phyloP scores from a whole-genome alignment of 192 early-diverging fungal species.

The Lobulomyces angularis region DNA sequence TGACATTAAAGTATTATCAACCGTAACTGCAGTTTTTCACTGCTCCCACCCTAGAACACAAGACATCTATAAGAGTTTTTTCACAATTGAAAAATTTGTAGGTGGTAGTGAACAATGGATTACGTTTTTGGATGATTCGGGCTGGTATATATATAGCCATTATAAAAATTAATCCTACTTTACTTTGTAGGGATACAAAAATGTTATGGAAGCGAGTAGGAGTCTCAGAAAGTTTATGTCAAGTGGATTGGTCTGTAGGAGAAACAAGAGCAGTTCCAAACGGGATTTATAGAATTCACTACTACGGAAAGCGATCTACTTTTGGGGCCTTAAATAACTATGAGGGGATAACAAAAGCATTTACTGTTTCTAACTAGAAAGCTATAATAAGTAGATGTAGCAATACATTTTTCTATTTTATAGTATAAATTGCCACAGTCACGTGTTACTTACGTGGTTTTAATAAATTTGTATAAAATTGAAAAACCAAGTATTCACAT shows the following conservation, averaged over 20 bases:
- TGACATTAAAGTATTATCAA: constrained; percentile 4
- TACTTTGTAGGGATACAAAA: constrained; percentile 24
- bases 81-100: constrained; percentile 23
- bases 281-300: no score
- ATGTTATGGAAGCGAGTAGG: constrained; percentile 23
- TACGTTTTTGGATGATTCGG: constrained; percentile 20
- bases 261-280: constrained; percentile 8
- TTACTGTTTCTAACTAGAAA: no score
- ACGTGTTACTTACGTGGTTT: no score
- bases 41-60: constrained; percentile 32
- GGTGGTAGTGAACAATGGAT: constrained; percentile 15
- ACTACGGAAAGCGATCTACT: no score
- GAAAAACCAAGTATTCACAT: no score
- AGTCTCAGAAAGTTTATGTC: constrained; percentile 18
- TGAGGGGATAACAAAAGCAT: no score
- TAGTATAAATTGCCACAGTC: no score
- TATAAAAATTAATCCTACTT: neutral
- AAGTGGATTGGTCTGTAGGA: constrained; percentile 19
- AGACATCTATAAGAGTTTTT: no score
- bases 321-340: no score
- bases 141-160: neutral
- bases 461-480: no score
- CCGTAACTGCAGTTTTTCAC: constrained; percentile 14
- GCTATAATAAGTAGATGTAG: no score
- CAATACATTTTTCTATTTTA: no score